Base-by-base conservation (phyloP, 148 eudicot species). In the Cornus florida region DNA sequence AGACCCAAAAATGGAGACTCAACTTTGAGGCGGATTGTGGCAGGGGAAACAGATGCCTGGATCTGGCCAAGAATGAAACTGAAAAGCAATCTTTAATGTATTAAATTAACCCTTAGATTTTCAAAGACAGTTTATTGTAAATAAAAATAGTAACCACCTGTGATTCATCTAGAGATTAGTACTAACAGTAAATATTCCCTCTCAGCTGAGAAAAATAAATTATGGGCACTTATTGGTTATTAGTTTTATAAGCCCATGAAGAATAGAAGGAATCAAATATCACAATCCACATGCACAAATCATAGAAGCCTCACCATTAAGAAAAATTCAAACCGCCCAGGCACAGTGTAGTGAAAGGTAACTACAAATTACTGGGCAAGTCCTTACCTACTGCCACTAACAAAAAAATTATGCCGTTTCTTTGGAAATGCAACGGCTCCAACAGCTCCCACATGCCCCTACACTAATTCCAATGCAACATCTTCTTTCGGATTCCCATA, bases 391-490 rank as follows among this genome's bases (percentile, higher is more conserved):
- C 99, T 94, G 73, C 97, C 99, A 57, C 99, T 96, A 72, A 96
- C 95, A 82, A 94, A 85, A 67, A 96, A 96, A 87, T 91, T 86
- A 8, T 84, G 84, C 57, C 59, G 81, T 81, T 92, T 94, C 88
- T 89, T 91, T 19, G 99, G 91, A 77, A 91, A 92, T 80, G 97
- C 92, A 89, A 96, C 94, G 75, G 98, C 97, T 80, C 97, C 98
- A 86, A 96, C 94, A 84, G 92, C 97, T 75, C 90, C 95, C 89
- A 88, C 82, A 85, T 96, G 99, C 65, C 98, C n/a, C 99, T 71
- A 81, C 62, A 65, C 95, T 95, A 88, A 91, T 86, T 73, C 97
- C 99, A 81, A 92, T 9, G 79, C 98, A 96, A 43, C 67, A 71
- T 73, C 79, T 82, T 66, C 84, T 85, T 79, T 87, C 89, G 32